Percentiles rank a stretch among this genome's conserved stretches.
Conservation (phyloP, 345 rosid species). For the Pugionium cornutum region DNA sequence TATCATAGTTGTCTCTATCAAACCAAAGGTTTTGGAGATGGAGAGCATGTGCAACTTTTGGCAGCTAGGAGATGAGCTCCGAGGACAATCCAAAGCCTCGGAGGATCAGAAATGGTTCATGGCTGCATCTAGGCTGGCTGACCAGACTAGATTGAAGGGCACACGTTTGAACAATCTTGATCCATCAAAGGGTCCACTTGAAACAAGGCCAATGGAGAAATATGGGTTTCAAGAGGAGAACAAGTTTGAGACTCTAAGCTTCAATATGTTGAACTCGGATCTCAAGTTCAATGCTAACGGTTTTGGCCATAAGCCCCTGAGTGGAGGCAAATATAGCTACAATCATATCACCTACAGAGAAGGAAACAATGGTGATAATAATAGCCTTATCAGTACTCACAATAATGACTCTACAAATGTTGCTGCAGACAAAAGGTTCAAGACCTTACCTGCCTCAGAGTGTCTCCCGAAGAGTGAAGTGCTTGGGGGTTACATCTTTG, state of each 20-base stretch:
- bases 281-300: conserved; percentile 60
- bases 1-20: conserved; percentile 19
- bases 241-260: conserved; percentile 50
- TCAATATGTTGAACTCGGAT: conserved; percentile 74
- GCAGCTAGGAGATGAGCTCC: conserved; percentile 94
- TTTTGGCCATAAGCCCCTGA: conserved; percentile 59
- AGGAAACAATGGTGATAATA: conserved; percentile 42
- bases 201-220: conserved; percentile 62
- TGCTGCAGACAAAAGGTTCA: conserved; percentile 42
- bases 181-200: conserved; percentile 64
- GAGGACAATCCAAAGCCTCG: conserved; percentile 74
- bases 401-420: conserved; percentile 45
- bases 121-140: conserved; percentile 88
- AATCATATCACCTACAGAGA: conserved; percentile 55
- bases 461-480: conserved; percentile 87
- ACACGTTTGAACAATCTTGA: conserved; percentile 84
- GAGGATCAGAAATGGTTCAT: conserved; percentile 87
- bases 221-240: conserved; percentile 78
- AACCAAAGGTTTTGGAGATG: conserved; percentile 25
- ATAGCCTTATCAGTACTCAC: conserved; percentile 43
- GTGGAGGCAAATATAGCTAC: conserved; percentile 57
- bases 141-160: conserved; percentile 71
- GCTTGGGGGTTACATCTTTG: conserved; percentile 94
- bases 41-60: conserved; percentile 60
- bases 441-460: conserved; percentile 90